These are phyloP conservation scores for Acacia crassicarpa DNA, from an alignment of 306 rosid species.

Conservation along the genomic window DNA sequence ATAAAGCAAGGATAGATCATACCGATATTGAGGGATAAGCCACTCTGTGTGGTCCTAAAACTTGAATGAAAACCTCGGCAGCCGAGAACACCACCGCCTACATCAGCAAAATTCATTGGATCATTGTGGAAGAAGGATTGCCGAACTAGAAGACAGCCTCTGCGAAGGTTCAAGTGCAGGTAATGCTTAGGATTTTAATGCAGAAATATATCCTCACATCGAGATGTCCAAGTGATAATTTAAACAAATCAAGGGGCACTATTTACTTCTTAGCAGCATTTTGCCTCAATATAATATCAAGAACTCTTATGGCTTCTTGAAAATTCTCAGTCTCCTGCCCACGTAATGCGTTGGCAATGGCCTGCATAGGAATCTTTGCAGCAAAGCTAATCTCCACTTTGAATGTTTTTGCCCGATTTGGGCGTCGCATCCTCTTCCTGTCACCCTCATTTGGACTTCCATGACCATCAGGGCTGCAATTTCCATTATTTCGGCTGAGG, in stretches of 20 bases:
- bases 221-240: not conserved
- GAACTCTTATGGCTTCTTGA: slow-evolving; percentile 86
- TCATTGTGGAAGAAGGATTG: slow-evolving; percentile 87
- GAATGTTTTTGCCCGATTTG: slow-evolving; percentile 57
- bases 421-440: slow-evolving; percentile 77
- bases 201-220: not conserved
- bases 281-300: slow-evolving; percentile 85
- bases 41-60: slow-evolving; percentile 88
- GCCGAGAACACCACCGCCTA: slow-evolving; percentile 94
- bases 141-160: slow-evolving; percentile 93
- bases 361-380: slow-evolving; percentile 85
- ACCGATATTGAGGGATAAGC: slow-evolving; percentile 89
- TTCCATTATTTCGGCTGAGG: slow-evolving; percentile 65
- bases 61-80: slow-evolving; percentile 96
- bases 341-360: slow-evolving; percentile 76
- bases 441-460: slow-evolving; percentile 72
- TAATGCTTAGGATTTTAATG: not conserved
- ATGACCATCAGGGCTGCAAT: slow-evolving; percentile 54
- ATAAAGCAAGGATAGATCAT: not conserved
- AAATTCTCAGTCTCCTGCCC: slow-evolving; percentile 93
- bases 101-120: slow-evolving; percentile 71
- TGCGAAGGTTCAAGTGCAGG: slow-evolving; percentile 34
- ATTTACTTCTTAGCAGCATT: slow-evolving; percentile 85
- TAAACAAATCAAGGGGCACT: not conserved
- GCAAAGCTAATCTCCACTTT: slow-evolving; percentile 86